phyloP scores from a whole-genome alignment of 1,139 yeast genomes.

The Fermentozyma sake region DNA sequence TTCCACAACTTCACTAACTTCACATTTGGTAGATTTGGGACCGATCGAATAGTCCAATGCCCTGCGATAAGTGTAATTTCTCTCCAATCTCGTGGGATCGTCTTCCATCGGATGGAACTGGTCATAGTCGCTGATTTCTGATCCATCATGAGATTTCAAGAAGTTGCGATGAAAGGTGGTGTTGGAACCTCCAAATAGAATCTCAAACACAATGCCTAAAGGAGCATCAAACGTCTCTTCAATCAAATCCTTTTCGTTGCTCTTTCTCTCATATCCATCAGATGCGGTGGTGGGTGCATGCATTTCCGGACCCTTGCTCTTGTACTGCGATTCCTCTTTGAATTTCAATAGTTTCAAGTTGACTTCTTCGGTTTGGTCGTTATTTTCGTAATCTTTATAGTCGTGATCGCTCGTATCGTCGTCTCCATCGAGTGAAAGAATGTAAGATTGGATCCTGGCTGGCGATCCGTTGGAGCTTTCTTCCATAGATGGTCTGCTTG shows the following conservation, averaged over 20 bases:
- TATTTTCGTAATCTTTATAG: slow-evolving; percentile 3
- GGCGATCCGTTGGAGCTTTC: slow-evolving; percentile 8
- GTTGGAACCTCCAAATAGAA: slow-evolving; percentile 42
- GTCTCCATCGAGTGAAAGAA: slow-evolving; percentile 23
- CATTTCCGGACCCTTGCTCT: slow-evolving; percentile 38
- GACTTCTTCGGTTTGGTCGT: slow-evolving; percentile 3
- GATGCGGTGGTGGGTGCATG: slow-evolving; percentile 31
- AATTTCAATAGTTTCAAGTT: slow-evolving; percentile 20
- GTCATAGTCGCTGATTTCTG: slow-evolving; percentile 39
- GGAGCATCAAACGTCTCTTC: slow-evolving; percentile 41
- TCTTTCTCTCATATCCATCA: slow-evolving; percentile 13
- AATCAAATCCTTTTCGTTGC: slow-evolving; percentile 30
- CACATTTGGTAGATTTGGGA: slow-evolving; percentile 53
- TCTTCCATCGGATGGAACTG: slow-evolving; percentile 32
- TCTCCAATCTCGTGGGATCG: slow-evolving; percentile 25
- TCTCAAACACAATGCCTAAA: slow-evolving; percentile 44
- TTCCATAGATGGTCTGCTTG: neutral
- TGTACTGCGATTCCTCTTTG: slow-evolving; percentile 26
- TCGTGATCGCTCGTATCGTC: slow-evolving; percentile 9
- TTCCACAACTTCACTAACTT: slow-evolving; percentile 42
- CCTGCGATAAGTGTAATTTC: slow-evolving; percentile 42
- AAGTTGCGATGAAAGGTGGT: slow-evolving; percentile 37
- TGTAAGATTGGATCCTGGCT: slow-evolving; percentile 15
- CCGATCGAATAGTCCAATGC: slow-evolving; percentile 53
- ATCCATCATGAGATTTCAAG: slow-evolving; percentile 44